A percentile compares a stretch with the other conserved stretches of the same genome.
Evolutionary conservation across 2,329 filamentous ascomycete species (phyloP).

Genomic region (Fusarium sarcochroum): DNA sequence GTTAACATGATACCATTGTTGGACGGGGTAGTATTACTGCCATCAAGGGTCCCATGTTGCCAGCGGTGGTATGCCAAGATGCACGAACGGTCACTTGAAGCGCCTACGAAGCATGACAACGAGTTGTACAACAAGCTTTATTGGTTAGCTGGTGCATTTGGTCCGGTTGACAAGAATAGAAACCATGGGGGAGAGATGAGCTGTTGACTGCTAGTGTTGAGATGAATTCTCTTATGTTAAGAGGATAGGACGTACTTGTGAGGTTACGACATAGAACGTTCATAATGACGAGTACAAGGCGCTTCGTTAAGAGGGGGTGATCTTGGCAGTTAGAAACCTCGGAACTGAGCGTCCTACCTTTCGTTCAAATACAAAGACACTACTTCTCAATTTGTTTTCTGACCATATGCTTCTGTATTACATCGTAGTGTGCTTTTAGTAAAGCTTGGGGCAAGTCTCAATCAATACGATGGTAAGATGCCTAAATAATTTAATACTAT

Average conservation of each 20-base stretch:
- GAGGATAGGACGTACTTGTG: background rate
- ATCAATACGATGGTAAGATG: too few relatives aligned
- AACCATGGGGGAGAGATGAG: constrained; percentile 1
- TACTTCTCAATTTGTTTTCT: background rate
- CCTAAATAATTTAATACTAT: too few relatives aligned
- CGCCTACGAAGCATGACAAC: constrained; percentile 12
- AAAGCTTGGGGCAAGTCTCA: too few relatives aligned
- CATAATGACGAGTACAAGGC: background rate
- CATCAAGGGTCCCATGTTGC: constrained; percentile 14
- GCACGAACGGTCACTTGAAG: constrained; percentile 24
- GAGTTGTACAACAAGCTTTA: background rate
- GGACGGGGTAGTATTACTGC: constrained; percentile 6
- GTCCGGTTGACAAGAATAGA: constrained; percentile 3
- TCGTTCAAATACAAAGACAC: background rate
- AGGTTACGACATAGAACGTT: background rate
- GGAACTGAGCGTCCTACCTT: background rate
- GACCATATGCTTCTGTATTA: background rate
- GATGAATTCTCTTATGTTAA: too few relatives aligned
- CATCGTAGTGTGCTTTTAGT: too few relatives aligned
- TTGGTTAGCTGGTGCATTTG: constrained; percentile 15
- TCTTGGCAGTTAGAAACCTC: background rate
- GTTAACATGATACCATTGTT: constrained; percentile 29
- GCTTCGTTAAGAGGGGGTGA: background rate
- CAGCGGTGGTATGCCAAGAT: constrained; percentile 28
- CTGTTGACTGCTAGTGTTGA: background rate